Conservation (phyloP, 139 green algal genomes). For the Auxenochlorella pyrenoidosa region DNA sequence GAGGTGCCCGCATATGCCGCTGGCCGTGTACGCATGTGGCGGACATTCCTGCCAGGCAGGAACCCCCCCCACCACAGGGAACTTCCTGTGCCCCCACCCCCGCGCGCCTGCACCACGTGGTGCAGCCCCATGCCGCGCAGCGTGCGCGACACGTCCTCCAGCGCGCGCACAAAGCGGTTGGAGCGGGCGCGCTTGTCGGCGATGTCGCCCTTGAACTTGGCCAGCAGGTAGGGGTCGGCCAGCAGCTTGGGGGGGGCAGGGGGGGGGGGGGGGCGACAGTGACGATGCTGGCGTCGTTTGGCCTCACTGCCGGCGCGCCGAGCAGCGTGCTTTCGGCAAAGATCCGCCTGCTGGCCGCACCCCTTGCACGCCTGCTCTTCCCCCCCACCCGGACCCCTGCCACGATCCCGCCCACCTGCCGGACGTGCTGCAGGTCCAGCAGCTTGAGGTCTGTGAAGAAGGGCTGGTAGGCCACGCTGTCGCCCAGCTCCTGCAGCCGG, state of each 20-base stretch:
- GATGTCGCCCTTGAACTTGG: constrained; percentile 53
- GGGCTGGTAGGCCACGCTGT: constrained; percentile 25
- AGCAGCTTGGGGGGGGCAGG: not conserved
- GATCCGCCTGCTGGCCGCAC: too few relatives aligned
- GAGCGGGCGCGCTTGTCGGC: constrained; percentile 30
- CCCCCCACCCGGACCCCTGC: too few relatives aligned
- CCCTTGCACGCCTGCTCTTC: too few relatives aligned
- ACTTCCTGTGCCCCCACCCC: too few relatives aligned
- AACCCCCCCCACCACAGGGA: too few relatives aligned
- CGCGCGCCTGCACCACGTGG: constrained; percentile 31
- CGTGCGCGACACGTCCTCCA: constrained; percentile 43
- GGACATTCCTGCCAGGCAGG: too few relatives aligned
- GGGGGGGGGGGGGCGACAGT: not conserved
- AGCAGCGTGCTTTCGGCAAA: too few relatives aligned
- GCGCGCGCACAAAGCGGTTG: constrained; percentile 45
- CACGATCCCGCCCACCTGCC: too few relatives aligned
- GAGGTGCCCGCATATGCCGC: too few relatives aligned
- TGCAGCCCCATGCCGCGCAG: constrained; percentile 40
- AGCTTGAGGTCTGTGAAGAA: constrained; percentile 41
- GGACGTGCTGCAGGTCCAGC: constrained; percentile 39
- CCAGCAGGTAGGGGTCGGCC: constrained; percentile 49
- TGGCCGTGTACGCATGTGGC: too few relatives aligned
- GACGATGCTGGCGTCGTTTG: too few relatives aligned
- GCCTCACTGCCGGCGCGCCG: too few relatives aligned
- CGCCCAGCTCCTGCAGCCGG: constrained; percentile 13